Evolutionary conservation across 2,329 filamentous ascomycete species (phyloP), one percentile per base, ranked within the genome.

Genomic region (Aspergillus ustus): DNA sequence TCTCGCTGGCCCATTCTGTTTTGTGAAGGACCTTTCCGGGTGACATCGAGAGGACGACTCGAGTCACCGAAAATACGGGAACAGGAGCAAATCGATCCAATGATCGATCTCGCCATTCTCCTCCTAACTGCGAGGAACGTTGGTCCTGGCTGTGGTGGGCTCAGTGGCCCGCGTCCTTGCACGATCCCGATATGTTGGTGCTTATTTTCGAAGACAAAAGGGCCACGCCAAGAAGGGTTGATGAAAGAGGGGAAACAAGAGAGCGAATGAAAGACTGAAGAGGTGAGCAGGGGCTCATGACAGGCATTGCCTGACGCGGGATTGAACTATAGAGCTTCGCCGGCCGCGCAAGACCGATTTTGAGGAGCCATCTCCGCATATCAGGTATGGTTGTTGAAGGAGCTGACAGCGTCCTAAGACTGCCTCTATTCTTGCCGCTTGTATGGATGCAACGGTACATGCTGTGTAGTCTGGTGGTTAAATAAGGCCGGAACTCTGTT

Each of bases 1-100:
- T 59, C 50, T 63, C 59, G 56, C 62, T 48, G 55, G 54, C 63
- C 45, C 61, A 65, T 52, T 59, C 48, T 54, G 49, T 51, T 51
- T 49, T 52, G 54, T 48, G n/a, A 31, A 61, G 34, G 17, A 28
- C 15, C 50, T 40, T 57, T 40, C 31, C 40, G 22, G 31, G 40
- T 40, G 59, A 48, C 15, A 56, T 55, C 6, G n/a, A 52, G 17
- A 52, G 31, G 9, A 25, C 8, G 50, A 52, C 19, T 52, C 20
- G 48, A 52, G 13, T 17, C 15, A 54, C 31, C 52, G 20, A 25
- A 50, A 22, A 34, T 28, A 40, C 19, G 46, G 13, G 31, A 57
- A 34, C 48, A 29, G 49, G n/a, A 44, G 31, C 13, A 28, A 31
- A 55, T 58, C 56, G 61, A 34, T 46, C 57, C 61, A 60, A 59